A percentile compares a stretch with the other conserved stretches of the same genome.
These are phyloP conservation scores for Diaporthe destruens DNA, from an alignment of 2,329 filamentous ascomycete species.

Conservation along the genomic window DNA sequence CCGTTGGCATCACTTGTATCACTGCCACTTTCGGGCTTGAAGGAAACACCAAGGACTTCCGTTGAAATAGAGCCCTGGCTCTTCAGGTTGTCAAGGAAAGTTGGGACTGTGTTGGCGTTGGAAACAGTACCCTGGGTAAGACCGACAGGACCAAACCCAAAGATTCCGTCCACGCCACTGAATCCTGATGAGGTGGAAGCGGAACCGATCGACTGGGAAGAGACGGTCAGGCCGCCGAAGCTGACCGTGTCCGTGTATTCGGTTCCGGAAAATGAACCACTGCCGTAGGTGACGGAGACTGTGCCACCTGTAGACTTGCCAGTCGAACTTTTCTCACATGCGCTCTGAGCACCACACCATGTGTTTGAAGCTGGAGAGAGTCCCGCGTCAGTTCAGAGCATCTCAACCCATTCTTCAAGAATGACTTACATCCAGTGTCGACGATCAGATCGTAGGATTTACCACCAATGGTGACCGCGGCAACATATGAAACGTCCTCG, in stretches of 20 bases:
- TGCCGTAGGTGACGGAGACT: slow-evolving; percentile 47
- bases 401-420: background rate
- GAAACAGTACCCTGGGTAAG: slow-evolving; percentile 47
- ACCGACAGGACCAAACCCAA: slow-evolving; percentile 46
- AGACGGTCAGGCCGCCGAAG: slow-evolving; percentile 48
- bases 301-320: slow-evolving; percentile 43
- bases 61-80: slow-evolving; percentile 47
- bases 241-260: slow-evolving; percentile 49
- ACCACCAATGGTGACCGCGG: slow-evolving; percentile 46
- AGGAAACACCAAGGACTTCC: slow-evolving; percentile 49
- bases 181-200: slow-evolving; percentile 25
- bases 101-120: slow-evolving; percentile 46
- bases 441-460: slow-evolving; percentile 47
- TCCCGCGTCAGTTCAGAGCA: background rate
- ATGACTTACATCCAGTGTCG: slow-evolving; percentile 47
- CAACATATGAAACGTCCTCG: slow-evolving; percentile 47
- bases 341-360: slow-evolving; percentile 29
- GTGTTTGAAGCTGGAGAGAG: slow-evolving; percentile 45
- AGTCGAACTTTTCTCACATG: slow-evolving; percentile 32
- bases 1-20: slow-evolving; percentile 46
- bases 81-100: slow-evolving; percentile 48
- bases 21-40: slow-evolving; percentile 46
- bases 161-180: slow-evolving; percentile 28
- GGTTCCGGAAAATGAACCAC: slow-evolving; percentile 46
- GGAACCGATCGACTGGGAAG: slow-evolving; percentile 34